phyloP scores from a whole-genome alignment of 169 alveolate genomes.

The Fabrea salina region DNA sequence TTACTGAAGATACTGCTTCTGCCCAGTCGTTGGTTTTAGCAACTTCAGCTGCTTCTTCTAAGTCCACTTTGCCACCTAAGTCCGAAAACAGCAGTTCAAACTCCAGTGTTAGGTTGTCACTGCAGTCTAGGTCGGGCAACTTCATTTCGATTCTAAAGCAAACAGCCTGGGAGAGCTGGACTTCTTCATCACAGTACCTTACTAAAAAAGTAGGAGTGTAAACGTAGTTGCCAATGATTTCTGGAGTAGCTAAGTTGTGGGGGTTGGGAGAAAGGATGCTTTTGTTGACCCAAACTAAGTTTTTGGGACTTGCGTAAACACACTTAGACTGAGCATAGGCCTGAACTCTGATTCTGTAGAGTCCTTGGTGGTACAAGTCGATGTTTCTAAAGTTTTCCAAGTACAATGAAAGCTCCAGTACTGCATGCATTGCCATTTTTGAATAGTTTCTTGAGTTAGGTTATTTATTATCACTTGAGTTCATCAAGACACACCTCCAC shows the following conservation, averaged over 20 bases:
- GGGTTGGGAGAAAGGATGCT: background rate
- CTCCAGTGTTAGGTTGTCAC: background rate
- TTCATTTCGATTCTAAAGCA: constrained; percentile 3
- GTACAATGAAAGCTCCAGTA: constrained; percentile 67
- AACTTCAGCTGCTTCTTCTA: background rate
- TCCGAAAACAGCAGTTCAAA: constrained; percentile 11
- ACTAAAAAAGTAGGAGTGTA: background rate
- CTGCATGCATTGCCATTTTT: no score
- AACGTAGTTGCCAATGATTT: background rate
- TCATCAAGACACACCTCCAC: background rate
- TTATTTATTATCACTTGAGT: no score
- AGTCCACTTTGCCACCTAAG: background rate
- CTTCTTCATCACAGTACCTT: constrained; percentile 11
- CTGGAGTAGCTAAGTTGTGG: background rate
- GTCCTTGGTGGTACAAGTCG: constrained; percentile 72
- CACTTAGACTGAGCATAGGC: no score
- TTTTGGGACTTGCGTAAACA: background rate
- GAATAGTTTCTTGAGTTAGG: no score
- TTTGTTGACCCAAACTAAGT: background rate
- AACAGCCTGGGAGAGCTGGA: background rate
- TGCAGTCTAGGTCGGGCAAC: background rate
- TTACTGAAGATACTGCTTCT: background rate
- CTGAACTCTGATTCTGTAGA: constrained; percentile 58
- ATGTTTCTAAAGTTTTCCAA: constrained; percentile 71
- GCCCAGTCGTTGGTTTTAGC: background rate